Percentiles rank a stretch among this genome's conserved stretches.
phyloP scores from a whole-genome alignment of 2,329 filamentous ascomycete species.

The Drechslerella coelobrocha region DNA sequence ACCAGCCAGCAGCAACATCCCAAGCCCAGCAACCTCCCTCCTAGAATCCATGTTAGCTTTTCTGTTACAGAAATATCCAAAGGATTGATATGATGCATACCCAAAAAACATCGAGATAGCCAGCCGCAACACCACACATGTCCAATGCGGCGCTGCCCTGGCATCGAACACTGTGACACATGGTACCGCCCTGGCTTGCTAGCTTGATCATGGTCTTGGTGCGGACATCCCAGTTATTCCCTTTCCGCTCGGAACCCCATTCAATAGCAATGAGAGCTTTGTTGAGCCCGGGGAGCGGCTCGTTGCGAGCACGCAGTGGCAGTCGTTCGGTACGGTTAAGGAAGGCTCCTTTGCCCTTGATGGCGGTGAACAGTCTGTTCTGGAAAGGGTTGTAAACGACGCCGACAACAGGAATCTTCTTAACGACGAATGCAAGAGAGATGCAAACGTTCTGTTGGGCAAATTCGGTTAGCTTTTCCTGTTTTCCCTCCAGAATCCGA shows the following conservation, averaged over 20 bases:
- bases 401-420: constrained; percentile 69
- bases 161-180: constrained; percentile 77
- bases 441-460: constrained; percentile 68
- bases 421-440: constrained; percentile 74
- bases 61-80: not conserved
- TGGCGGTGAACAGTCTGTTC: constrained; percentile 71
- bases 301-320: constrained; percentile 61
- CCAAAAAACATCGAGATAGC: constrained; percentile 77
- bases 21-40: constrained; percentile 84
- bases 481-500: constrained; percentile 3
- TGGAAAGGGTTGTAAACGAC: constrained; percentile 83
- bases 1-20: constrained; percentile 85
- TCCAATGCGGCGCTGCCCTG: constrained; percentile 78
- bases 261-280: constrained; percentile 73
- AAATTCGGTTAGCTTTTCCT: constrained; percentile 19
- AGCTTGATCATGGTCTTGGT: constrained; percentile 70
- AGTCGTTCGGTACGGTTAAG: constrained; percentile 57
- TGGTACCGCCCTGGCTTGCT: constrained; percentile 71
- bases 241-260: constrained; percentile 74
- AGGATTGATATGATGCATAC: constrained; percentile 30
- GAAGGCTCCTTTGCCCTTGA: constrained; percentile 72
- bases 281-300: constrained; percentile 68
- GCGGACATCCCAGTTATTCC: constrained; percentile 75
- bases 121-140: constrained; percentile 73
- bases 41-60: constrained; percentile 46